These are phyloP conservation scores for Ephemerocybe angulata DNA, from an alignment of 768 basidiomycete genomes.

Conservation along the genomic window DNA sequence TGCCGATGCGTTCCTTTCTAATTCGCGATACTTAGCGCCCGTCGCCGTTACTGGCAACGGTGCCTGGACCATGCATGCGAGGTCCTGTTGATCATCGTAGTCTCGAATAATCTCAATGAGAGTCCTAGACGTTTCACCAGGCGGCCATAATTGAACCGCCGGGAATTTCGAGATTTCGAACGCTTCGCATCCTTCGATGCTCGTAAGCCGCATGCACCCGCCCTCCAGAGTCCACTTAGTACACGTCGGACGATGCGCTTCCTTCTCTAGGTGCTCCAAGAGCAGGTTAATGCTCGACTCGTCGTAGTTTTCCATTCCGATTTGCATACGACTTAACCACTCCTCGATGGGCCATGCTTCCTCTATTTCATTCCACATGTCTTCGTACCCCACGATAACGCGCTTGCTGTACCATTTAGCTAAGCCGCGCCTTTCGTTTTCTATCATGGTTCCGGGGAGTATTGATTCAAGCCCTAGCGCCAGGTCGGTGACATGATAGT, in stretches of 20 bases:
- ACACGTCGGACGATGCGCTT: too few relatives aligned
- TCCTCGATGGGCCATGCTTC: neutral
- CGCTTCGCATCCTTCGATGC: too few relatives aligned
- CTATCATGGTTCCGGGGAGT: neutral
- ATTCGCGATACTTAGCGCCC: slow-evolving; percentile 7
- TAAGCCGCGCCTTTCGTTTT: neutral
- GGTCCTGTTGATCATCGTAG: slow-evolving; percentile 1
- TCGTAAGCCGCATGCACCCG: neutral
- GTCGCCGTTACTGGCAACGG: too few relatives aligned
- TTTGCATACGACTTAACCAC: neutral
- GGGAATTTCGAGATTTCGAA: too few relatives aligned
- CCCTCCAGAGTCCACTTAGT: too few relatives aligned
- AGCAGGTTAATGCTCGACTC: neutral
- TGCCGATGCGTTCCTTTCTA: slow-evolving; percentile 10
- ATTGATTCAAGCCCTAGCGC: neutral
- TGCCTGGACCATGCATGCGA: too few relatives aligned
- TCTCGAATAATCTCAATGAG: neutral
- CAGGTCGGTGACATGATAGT: neutral
- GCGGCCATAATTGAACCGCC: too few relatives aligned
- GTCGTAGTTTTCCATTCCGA: neutral
- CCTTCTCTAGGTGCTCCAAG: too few relatives aligned
- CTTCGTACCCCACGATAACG: neutral
- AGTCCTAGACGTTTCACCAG: neutral
- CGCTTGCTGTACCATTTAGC: neutral
- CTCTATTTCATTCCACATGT: neutral